These are phyloP conservation scores for Arabidopsis suecica DNA, from an alignment of 345 rosid species.

Conservation along the genomic window DNA sequence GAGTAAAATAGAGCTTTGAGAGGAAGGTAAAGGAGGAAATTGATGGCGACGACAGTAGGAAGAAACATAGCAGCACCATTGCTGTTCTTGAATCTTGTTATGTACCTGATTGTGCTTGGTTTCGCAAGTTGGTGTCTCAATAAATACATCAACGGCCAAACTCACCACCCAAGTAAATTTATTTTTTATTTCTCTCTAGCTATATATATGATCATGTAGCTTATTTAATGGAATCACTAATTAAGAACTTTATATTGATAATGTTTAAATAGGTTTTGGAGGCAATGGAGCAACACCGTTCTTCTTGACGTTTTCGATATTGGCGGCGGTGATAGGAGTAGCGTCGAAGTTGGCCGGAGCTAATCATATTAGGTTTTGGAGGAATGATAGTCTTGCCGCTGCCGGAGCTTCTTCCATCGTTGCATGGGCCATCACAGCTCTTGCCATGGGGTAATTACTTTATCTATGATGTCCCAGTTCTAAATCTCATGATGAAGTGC, in stretches of 20 bases:
- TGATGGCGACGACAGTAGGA: slow-evolving; percentile 73
- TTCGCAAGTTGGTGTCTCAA: slow-evolving; percentile 91
- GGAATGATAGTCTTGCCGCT: slow-evolving; percentile 78
- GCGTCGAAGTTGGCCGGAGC: slow-evolving; percentile 76
- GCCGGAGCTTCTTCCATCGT: slow-evolving; percentile 70
- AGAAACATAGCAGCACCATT: slow-evolving; percentile 88
- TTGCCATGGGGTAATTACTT: slow-evolving; percentile 70
- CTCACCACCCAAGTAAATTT: slow-evolving; percentile 74
- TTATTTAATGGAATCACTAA: not conserved
- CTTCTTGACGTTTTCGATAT: slow-evolving; percentile 64
- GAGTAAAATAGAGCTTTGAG: not conserved
- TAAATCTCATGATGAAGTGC: not conserved
- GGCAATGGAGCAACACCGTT: slow-evolving; percentile 89
- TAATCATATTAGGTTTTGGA: slow-evolving; percentile 79
- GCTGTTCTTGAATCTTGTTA: slow-evolving; percentile 83
- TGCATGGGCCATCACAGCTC: slow-evolving; percentile 83
- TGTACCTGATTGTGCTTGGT: slow-evolving; percentile 77
- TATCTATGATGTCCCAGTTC: not conserved
- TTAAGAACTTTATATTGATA: not conserved
- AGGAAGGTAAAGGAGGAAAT: not conserved
- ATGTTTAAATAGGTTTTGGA: slow-evolving; percentile 61
- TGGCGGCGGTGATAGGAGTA: slow-evolving; percentile 72
- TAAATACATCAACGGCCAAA: slow-evolving; percentile 73
- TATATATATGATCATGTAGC: not conserved
- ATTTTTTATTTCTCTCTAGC: not conserved